Percentiles rank a stretch among this genome's conserved stretches.
Evolutionary conservation across 176 grass and related monocot genomes (phyloP).

Genomic region (Typha latifolia): DNA sequence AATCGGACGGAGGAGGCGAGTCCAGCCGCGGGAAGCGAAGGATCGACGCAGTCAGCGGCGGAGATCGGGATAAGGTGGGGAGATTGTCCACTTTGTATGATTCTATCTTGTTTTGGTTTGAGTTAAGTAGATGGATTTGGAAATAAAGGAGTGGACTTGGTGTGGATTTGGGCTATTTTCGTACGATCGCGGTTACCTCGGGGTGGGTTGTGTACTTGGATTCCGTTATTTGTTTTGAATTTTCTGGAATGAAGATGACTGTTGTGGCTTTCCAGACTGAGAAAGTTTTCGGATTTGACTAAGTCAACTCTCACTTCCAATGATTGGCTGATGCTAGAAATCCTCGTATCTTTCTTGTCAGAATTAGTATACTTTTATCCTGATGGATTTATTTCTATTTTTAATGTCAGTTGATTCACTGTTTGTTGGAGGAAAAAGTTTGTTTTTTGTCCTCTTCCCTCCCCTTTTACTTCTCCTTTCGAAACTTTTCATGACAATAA

Average conservation of each 20-base stretch:
- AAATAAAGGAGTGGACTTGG: not conserved
- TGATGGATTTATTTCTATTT: constrained; percentile 18
- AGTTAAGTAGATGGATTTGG: not conserved
- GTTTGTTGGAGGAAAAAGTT: constrained; percentile 29
- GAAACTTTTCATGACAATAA: constrained; percentile 11
- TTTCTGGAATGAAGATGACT: not conserved
- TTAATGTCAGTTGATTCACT: constrained; percentile 21
- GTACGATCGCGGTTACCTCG: no score
- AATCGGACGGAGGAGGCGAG: constrained; percentile 37
- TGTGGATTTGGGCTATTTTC: not conserved
- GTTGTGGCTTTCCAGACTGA: constrained; percentile 8
- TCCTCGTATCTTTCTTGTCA: not conserved
- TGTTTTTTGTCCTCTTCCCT: constrained; percentile 38
- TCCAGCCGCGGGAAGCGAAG: not conserved
- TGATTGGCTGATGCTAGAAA: constrained; percentile 30
- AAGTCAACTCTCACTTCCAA: constrained; percentile 31
- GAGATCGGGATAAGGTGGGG: not conserved
- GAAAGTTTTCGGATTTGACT: constrained; percentile 29
- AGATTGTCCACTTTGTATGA: constrained; percentile 3
- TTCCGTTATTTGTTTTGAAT: constrained; percentile 10
- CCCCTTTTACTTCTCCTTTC: constrained; percentile 1
- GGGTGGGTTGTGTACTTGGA: not conserved
- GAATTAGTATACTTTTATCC: constrained; percentile 9
- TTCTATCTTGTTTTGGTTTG: constrained; percentile 1
- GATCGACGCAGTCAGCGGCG: not conserved